Evolutionary conservation across 345 rosid species (phyloP).

Genomic region (Euphorbia peplus): DNA sequence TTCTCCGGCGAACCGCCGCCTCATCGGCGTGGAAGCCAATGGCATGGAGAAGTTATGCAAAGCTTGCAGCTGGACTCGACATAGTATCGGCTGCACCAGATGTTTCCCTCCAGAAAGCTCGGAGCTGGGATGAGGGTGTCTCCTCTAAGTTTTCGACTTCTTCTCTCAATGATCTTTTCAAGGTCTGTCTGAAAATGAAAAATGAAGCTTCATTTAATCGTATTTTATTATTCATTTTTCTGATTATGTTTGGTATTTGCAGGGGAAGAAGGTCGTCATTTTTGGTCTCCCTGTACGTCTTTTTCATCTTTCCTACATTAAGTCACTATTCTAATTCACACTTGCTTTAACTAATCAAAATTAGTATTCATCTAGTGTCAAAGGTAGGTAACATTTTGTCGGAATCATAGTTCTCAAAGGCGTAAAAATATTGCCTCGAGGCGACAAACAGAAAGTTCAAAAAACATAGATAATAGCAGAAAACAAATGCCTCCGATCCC

Average conservation of each 20-base stretch:
- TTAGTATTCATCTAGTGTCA: too few relatives aligned
- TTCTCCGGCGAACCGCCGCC: constrained; percentile 42
- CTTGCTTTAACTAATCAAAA: too few relatives aligned
- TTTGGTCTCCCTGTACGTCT: constrained; percentile 83
- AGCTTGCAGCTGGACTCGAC: constrained; percentile 61
- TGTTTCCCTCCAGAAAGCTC: constrained; percentile 85
- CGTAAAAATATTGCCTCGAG: too few relatives aligned
- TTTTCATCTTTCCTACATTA: too few relatives aligned
- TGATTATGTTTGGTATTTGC: constrained; percentile 26
- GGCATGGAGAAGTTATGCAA: constrained; percentile 48
- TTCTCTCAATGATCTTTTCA: constrained; percentile 63
- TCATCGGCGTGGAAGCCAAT: constrained; percentile 34
- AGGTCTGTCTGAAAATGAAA: constrained; percentile 34
- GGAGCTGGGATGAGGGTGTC: constrained; percentile 86
- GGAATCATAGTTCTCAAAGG: too few relatives aligned
- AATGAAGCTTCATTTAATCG: not conserved
- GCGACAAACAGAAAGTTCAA: too few relatives aligned
- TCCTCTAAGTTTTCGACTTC: constrained; percentile 74
- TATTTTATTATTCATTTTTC: not conserved
- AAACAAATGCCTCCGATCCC: too few relatives aligned
- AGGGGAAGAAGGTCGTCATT: constrained; percentile 92
- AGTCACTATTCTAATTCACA: too few relatives aligned
- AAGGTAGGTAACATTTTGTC: too few relatives aligned
- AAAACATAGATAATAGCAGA: too few relatives aligned
- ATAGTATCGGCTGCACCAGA: constrained; percentile 59